Conservation (phyloP, 441 rosid genomes). For the Populus hybrid region DNA sequence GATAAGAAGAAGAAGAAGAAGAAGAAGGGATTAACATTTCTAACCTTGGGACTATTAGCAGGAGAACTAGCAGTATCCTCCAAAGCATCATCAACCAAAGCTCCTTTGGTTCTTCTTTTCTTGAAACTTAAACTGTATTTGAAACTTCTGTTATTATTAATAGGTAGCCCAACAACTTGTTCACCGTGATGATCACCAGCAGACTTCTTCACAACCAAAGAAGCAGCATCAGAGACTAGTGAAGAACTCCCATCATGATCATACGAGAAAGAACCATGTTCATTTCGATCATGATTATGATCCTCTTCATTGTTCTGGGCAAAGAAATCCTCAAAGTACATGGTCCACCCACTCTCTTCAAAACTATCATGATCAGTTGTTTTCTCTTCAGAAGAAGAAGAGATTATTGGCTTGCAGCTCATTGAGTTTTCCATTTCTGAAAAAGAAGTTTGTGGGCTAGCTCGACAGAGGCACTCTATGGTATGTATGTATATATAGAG, state of each 20-base stretch:
- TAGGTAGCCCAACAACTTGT: background rate
- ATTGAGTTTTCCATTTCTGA: conserved; percentile 31
- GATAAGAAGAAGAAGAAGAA: background rate
- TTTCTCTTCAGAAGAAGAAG: conserved; percentile 16
- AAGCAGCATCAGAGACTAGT: conserved; percentile 49
- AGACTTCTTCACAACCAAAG: conserved; percentile 23
- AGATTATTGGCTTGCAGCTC: conserved; percentile 17
- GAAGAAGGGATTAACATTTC: background rate
- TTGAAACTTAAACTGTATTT: conserved; percentile 20
- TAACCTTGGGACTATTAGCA: conserved; percentile 47
- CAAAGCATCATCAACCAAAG: conserved; percentile 33
- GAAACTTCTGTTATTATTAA: background rate
- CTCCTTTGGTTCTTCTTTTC: conserved; percentile 28
- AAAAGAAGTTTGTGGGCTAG: background rate
- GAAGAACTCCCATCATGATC: conserved; percentile 21
- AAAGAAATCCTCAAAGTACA: conserved; percentile 44
- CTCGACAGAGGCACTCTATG: background rate
- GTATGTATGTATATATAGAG: background rate
- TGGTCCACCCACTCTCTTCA: conserved; percentile 61
- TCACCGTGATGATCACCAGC: background rate
- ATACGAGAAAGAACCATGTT: background rate
- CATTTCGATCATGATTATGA: background rate
- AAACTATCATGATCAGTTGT: conserved; percentile 5
- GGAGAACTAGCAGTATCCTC: conserved; percentile 64
- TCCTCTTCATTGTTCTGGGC: conserved; percentile 3